Conservation (phyloP, 441 rosid species). For the Pelargonium fulgidum region DNA sequence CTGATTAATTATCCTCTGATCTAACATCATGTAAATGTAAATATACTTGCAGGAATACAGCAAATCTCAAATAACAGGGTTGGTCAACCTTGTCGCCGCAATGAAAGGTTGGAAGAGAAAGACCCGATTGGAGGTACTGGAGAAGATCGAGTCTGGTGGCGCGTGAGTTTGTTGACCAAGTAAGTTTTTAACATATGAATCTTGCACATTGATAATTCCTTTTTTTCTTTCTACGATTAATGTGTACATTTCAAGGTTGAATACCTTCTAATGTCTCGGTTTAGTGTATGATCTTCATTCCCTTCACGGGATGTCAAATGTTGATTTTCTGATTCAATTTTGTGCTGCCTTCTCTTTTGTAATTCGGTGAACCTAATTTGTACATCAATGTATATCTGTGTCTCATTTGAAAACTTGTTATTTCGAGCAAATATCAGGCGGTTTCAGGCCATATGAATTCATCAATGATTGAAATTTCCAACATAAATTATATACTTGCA, state of each 20-base stretch:
- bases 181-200: constrained; percentile 21
- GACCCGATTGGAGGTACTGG: constrained; percentile 68
- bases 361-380: no score
- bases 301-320: no score
- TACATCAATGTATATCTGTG: no score
- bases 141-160: constrained; percentile 65
- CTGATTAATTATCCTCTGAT: background rate
- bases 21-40: background rate
- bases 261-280: constrained; percentile 23
- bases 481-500: no score
- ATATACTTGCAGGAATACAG: constrained; percentile 55
- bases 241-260: constrained; percentile 29
- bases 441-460: no score
- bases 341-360: no score
- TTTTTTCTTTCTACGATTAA: constrained; percentile 20
- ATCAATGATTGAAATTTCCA: no score
- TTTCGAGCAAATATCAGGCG: no score
- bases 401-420: no score
- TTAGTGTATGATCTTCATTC: no score
- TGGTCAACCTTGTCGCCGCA: constrained; percentile 78
- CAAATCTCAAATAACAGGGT: constrained; percentile 64
- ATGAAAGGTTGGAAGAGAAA: constrained; percentile 99
- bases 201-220: background rate
- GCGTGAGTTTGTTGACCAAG: constrained; percentile 14
- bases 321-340: no score